Base-by-base conservation (phyloP, 345 rosid genomes). In the Salix arbutifolia region DNA sequence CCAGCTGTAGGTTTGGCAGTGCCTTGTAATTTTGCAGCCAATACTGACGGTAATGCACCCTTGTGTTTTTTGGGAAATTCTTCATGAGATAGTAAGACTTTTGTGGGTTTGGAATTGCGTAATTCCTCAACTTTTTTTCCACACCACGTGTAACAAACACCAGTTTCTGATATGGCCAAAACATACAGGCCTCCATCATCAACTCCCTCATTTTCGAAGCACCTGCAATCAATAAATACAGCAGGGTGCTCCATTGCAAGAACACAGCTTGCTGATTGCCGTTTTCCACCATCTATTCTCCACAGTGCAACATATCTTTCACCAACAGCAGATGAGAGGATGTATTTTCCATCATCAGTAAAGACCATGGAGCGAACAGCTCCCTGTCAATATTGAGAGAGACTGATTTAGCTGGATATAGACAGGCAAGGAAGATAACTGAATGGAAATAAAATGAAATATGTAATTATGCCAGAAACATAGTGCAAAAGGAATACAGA, bases 161-260 rank as follows among this genome's bases (percentile, higher is more conserved):
- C 98, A 72, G 78, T 79, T 84, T 92, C 98, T 52, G 99, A 93
- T 72, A 96, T 83, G 9, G 98, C 97, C 78, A 93, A 75, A 71
- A 96, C 88, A 71, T 82, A 87, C 11, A 92, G 78, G 50, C 90
- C 90, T 21, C 79, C 53, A 68, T 81, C 87, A 74, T 84, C 85
- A 75, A 19, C 85, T 79, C 77, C 83, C 65, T 65, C 84, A 68
- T 79, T 76, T 18, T 80, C 78, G 79, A 85, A 80, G 80, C 87
- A 76, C 89, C 74, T 83, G 83, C 93, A 65, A 80, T 96, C 98
- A 73, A 96, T 75, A 17, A 84, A 91, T 65, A 93, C 90, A 35
- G 97, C 94, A 77, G 99, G 98, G 84, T 96, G 92, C 80, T 93
- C 99, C 90, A 96, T 83, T 62, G 99, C 90, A 81, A 96, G 96